Evolutionary conservation across 2,329 filamentous ascomycete genomes (phyloP), one percentile per base, ranked within the genome.

Genomic region (Diaporthe aspalathi): DNA sequence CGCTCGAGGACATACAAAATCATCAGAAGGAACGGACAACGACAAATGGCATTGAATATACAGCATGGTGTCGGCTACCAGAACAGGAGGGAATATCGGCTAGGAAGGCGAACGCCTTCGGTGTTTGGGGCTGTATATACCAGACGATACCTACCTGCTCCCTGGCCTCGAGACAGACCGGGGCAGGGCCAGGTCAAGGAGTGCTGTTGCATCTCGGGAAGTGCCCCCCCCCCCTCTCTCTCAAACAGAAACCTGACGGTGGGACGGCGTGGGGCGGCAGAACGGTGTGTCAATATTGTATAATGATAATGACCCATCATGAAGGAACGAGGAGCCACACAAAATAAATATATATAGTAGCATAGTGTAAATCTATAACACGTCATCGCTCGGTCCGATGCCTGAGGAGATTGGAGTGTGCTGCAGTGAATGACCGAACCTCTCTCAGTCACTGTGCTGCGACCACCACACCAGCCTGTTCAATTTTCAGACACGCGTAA

Each of bases 261-360:
- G 22, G n/a, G 66, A 43, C 53, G 8, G 32, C n/a, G n/a, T n/a
- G n/a, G n/a, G n/a, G n/a, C 32, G 35, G 43, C 27, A 38, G 17
- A 68, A 68, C 29, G 43, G 53, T 68, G 66, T 63, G 62, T 67
- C 68, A 38, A 68, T 66, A 62, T 57, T 60, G 65, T 68, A 49
- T 71, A 56, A 73, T 71, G 71, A 73, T 73, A 66, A 71, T 73
- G 68, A 65, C 54, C 43, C 32, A 24, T 40, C 53, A 68, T n/a
- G 66, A 68, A 50, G 53, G 66, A 50, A 68, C 22, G 66, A 68
- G 22, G 40, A 29, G 24, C n/a, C n/a, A n/a, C n/a, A n/a, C 12
- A 40, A 17, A 50, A 29, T 57, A 60, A 50, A 57, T 57, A 68
- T 38, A 57, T 49, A 50, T 29, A 50, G 12, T 38, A 40, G 40